Evolutionary conservation across 352 stramenopile species (phyloP), one percentile per base, ranked within the genome.

Genomic region (Peronospora tabacina): DNA sequence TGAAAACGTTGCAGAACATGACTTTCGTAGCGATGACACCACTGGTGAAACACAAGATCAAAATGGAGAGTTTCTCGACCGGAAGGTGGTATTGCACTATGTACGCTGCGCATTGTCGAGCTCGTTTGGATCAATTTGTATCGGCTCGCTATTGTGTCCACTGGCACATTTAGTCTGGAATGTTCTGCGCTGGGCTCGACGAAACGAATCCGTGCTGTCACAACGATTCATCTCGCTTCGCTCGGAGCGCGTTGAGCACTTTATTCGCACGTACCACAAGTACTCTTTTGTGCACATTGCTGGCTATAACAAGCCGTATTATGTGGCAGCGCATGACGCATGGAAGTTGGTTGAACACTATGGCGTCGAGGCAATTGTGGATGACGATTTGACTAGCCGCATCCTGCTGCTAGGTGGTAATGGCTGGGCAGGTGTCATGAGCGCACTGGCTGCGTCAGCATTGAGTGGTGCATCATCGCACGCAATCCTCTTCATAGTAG

Each of bases 181-280:
- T 49, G 47, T 81, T 13, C 55, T 93, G 22, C 78, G 80, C 26
- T 90, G 76, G 74, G 73, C 77, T 19, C 69, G 76, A 30, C 77
- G 79, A 37, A 72, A 89, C 43, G 78, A 86, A 43, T 88, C 74
- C 8, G 57, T 82, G 32, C 66, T 87, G 7, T 75, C 75, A 28
- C 66, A 61, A 35, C 70, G 74, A 7, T 85, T 84, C 26, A 50
- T 75, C 34, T 74, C 67, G 54, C 56, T 87, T 37, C 76, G 72
- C 15, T 88, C 79, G 26, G 72, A 77, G 40, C 57, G 54, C 35
- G 75, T 82, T 2, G 72, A 87, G 51, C 52, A 85, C 17, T 90
- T 93, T 44, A 90, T 90, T 39, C 73, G 76, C 20, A 85, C 80
- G 39, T 90, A 90, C 54, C 82, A 93, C 65, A 90, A 90, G 66